Evolutionary conservation across 345 rosid species (phyloP), one percentile per base, ranked within the genome.

Genomic region (Camelina laxa): DNA sequence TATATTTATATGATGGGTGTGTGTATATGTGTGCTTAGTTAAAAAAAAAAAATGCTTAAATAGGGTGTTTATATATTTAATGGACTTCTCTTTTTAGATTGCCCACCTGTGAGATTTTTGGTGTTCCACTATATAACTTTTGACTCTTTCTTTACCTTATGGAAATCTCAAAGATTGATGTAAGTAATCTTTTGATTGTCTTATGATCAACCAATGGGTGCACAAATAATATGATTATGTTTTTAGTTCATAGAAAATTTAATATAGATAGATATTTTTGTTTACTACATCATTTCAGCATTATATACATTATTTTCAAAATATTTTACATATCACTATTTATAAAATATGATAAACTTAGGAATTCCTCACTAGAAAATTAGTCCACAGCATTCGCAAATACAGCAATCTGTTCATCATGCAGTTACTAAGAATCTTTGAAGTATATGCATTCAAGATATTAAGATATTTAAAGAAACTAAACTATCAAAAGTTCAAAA

Each of bases 71-170:
- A 44, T 49, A 65, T 77, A 72, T 60, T 60, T 67, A 72, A 42
- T 78, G 38, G 47, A 61, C 15, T 72, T 77, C 64, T 64, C 22
- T 59, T 72, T 39, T 69, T 27, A 27, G 21, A 60, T 60, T 44
- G 38, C 72, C 47, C 41, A 78, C 69, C 73, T 51, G 54, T 53
- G 15, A 67, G 44, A 78, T 78, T 60, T 27, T 72, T 72, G 63
- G 62, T 49, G 44, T 59, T 71, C 73, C 77, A 77, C 58, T 77
- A 65, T 21, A 7, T 33, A 33, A 38, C 80, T 77, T 65, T 77
- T 77, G 72, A 77, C 67, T 77, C 72, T 75, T 69, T 44, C 72
- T 75, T 69, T 44, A 77, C 76, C 76, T 77, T 60, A 49, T 38
- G 67, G 80, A 70, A 77, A 70, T 70, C 76, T 57, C 76, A 77